These are phyloP conservation scores for Gossypium schwendimanii DNA, from an alignment of 441 rosid genomes.

Conservation along the genomic window DNA sequence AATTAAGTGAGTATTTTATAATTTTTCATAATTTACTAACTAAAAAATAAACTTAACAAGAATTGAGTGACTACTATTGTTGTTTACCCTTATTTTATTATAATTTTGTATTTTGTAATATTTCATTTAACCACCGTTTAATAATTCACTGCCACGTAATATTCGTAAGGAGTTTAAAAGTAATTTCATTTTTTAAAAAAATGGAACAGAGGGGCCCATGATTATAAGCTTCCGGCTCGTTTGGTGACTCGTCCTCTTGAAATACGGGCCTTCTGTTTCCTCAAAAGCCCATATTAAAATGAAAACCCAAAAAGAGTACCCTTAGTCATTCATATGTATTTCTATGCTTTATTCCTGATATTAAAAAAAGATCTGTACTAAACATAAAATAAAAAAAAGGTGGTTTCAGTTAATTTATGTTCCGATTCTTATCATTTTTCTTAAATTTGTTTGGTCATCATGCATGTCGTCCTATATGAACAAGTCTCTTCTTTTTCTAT, in stretches of 20 bases:
- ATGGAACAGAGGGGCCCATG: background rate
- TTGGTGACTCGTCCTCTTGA: background rate
- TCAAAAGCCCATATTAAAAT: background rate
- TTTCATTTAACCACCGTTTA: no score
- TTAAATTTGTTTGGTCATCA: background rate
- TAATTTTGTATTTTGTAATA: no score
- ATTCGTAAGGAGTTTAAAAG: background rate
- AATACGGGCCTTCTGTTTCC: background rate
- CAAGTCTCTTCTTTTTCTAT: background rate
- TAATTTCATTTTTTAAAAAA: no score
- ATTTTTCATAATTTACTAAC: no score
- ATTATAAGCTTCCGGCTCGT: background rate
- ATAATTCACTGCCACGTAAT: background rate
- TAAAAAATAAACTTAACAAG: no score
- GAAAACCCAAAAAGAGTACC: background rate
- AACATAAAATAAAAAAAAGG: no score
- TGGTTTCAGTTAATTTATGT: background rate
- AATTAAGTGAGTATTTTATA: no score
- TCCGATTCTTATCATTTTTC: background rate
- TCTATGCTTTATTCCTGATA: no score
- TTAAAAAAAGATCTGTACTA: no score
- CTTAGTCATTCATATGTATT: no score
- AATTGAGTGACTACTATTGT: no score
- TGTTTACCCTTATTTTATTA: no score
- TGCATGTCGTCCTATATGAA: background rate